These are phyloP conservation scores for Triangularia verruculosa DNA, from an alignment of 2,329 filamentous ascomycete genomes.

Conservation along the genomic window DNA sequence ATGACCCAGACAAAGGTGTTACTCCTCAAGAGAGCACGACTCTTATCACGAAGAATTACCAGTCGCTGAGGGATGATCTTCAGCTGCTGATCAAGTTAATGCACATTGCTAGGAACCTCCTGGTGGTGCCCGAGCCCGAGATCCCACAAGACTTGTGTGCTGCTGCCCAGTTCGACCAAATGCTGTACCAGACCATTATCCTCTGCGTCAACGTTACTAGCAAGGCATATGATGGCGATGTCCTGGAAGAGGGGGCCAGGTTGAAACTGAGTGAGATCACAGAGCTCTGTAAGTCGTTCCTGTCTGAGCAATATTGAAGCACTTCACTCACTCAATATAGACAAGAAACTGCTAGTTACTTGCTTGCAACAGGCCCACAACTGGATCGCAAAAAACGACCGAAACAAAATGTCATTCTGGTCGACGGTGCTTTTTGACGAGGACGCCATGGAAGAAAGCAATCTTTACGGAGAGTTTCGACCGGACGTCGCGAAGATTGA, in stretches of 20 bases:
- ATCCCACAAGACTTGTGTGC: constrained; percentile 65
- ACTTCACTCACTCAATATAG: constrained; percentile 36
- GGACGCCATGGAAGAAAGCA: constrained; percentile 45
- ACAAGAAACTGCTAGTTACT: constrained; percentile 65
- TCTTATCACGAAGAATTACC: constrained; percentile 62
- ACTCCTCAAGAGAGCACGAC: constrained; percentile 61
- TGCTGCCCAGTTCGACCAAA: constrained; percentile 62
- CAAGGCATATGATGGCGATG: constrained; percentile 64
- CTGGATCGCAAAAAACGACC: constrained; percentile 66
- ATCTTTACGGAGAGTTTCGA: constrained; percentile 53
- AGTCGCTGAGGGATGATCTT: constrained; percentile 58
- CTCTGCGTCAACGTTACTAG: constrained; percentile 65
- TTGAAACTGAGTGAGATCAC: constrained; percentile 60
- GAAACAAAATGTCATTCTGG: constrained; percentile 70
- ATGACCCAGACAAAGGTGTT: constrained; percentile 54
- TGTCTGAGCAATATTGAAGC: too few species aligned
- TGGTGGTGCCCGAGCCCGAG: constrained; percentile 62
- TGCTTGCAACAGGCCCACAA: constrained; percentile 66
- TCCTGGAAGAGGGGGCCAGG: constrained; percentile 56
- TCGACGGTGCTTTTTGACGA: constrained; percentile 63
- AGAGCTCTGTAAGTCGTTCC: constrained; percentile 53
- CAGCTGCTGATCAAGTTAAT: constrained; percentile 64
- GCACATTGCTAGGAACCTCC: constrained; percentile 63
- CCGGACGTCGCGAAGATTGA: constrained; percentile 58
- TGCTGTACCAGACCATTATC: constrained; percentile 63